phyloP scores from a whole-genome alignment of 2,329 filamentous ascomycete species.

The Alternaria tenuissima region DNA sequence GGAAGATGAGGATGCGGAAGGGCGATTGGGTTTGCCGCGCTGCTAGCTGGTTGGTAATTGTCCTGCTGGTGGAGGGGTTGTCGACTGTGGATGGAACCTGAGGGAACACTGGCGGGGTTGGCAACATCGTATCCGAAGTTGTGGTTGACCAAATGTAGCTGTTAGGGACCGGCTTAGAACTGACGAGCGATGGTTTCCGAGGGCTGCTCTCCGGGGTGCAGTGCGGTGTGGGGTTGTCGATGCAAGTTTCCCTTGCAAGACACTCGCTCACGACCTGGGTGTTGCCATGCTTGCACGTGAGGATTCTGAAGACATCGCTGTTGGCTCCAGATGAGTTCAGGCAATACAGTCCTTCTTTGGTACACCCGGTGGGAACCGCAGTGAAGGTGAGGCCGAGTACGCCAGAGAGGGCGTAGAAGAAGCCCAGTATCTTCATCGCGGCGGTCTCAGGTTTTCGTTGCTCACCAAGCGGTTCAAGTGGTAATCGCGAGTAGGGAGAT shows the following conservation, averaged over 20 bases:
- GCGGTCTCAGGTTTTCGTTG: neutral
- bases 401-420: neutral
- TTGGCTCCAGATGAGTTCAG: neutral
- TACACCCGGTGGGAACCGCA: neutral
- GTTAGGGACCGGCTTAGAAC: neutral
- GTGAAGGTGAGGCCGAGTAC: neutral
- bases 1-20: neutral
- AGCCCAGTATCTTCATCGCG: neutral
- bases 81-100: neutral
- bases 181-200: neutral
- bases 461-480: neutral
- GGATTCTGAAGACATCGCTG: neutral
- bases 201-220: neutral
- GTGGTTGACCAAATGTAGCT: neutral
- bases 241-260: neutral
- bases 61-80: neutral
- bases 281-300: neutral
- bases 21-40: neutral
- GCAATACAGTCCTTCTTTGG: neutral
- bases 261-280: neutral
- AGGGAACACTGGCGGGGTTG: neutral
- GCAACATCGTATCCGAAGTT: neutral
- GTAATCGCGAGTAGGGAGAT: neutral
- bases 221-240: neutral
- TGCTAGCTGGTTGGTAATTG: neutral